A percentile compares a stretch with the other conserved stretches of the same genome.
These are phyloP conservation scores for Nitzschia sp. DNA, from an alignment of 108 stramenopile genomes.

Conservation along the genomic window DNA sequence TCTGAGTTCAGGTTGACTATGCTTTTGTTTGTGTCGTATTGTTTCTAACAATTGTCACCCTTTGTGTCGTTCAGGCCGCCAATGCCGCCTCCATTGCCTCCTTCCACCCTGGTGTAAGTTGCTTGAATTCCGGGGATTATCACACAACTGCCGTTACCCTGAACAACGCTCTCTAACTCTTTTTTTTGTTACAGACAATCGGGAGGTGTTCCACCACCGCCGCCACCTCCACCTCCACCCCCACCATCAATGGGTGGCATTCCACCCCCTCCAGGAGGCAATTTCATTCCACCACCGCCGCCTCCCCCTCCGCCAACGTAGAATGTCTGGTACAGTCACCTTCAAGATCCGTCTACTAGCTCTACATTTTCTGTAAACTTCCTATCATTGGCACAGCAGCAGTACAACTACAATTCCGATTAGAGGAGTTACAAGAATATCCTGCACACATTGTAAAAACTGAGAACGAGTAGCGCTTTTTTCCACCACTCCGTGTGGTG, in stretches of 20 bases:
- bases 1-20: no score
- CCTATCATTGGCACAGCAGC: background rate
- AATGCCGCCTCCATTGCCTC: slow-evolving; percentile 22
- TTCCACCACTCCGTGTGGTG: slow-evolving; percentile 31
- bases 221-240: slow-evolving; percentile 14
- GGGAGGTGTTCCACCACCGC: slow-evolving; percentile 2
- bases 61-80: background rate
- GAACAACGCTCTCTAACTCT: no score
- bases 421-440: slow-evolving; percentile 25
- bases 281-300: slow-evolving; percentile 18
- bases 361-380: background rate
- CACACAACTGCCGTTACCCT: no score
- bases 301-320: slow-evolving; percentile 8
- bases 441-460: slow-evolving; percentile 40
- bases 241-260: slow-evolving; percentile 5
- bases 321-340: background rate
- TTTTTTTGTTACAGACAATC: background rate
- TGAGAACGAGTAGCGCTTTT: slow-evolving; percentile 36
- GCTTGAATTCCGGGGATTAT: no score
- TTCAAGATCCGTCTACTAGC: background rate
- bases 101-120: background rate
- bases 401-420: background rate
- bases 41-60: no score
- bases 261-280: slow-evolving; percentile 36
- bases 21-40: no score